Base-by-base conservation (phyloP, 306 rosid species). In the Citrullus colocynthis region DNA sequence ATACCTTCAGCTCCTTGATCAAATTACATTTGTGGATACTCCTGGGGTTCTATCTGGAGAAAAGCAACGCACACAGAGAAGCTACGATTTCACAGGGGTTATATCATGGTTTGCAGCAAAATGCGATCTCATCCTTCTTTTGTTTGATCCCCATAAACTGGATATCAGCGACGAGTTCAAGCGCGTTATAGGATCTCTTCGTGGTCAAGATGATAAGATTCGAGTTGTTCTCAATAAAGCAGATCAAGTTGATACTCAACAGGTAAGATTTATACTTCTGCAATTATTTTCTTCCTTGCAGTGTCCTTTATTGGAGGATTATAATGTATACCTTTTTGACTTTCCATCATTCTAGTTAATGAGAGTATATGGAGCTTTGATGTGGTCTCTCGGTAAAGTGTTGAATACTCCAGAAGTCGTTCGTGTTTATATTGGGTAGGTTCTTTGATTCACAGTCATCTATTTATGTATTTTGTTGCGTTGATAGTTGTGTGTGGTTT, bases 301-400 rank as follows among this genome's bases (percentile, higher is more conserved):
- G 39, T 73, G 30, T 20, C 13, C 24, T 41, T 78, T 24, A 9
- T 17, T 32, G 48, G 56, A 70, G 39, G 55, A 70, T 13, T 70
- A 70, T 70, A 70, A 70, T 45, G 56, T 45, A 6, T 13, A 21
- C 20, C n/a, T 45, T 51, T 79, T 63, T 66, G 17, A 66, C 56
- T 44, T 59, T 44, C 76, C 5, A 17, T 64, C 39, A 14, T 78
- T 37, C 37, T 34, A 92, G 99, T 91, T 95, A 71, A 95, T 95
- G 99, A 90, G 99, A 83, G 97, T 95, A n/a, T 95, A 92, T 82
- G 97, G 97, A 85, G 99, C 97, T 1, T 85, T 95, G 84, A 95
- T 95, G 99, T 95, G 99, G 99, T 95, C 97, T 5, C 80, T 95
- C 67, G 97, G 97, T 52, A 95, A 92, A 79, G 97, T 95, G 54